These are phyloP conservation scores for Bipolaris gigantea DNA, from an alignment of 2,329 filamentous ascomycete genomes.

Conservation along the genomic window DNA sequence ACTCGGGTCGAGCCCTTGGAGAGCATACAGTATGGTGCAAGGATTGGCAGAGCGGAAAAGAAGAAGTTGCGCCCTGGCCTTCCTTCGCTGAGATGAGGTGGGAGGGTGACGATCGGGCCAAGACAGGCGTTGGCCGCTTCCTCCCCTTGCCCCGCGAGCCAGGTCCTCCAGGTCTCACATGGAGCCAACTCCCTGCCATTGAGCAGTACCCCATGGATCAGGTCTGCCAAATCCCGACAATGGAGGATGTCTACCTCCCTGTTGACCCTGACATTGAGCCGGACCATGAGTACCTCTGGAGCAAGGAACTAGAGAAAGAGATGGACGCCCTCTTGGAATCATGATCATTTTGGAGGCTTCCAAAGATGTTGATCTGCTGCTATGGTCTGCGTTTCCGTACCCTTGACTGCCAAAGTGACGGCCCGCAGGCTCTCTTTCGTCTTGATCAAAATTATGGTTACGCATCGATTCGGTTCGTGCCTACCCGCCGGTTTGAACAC, in stretches of 20 bases:
- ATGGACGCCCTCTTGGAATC: conserved; percentile 31
- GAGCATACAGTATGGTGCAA: conserved; percentile 47
- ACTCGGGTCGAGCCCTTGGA: conserved; percentile 40
- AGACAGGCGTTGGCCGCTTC: conserved; percentile 48
- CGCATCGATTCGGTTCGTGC: conserved; percentile 20
- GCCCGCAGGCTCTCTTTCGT: not conserved
- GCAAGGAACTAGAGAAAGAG: conserved; percentile 29
- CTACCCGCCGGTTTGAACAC: conserved; percentile 7
- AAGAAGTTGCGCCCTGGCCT: conserved; percentile 48
- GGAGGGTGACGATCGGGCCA: conserved; percentile 52
- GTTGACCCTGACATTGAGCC: conserved; percentile 41
- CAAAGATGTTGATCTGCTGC: not conserved
- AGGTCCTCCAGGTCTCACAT: conserved; percentile 46
- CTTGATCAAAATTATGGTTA: not conserved
- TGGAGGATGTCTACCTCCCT: conserved; percentile 44
- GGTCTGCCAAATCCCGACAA: conserved; percentile 39
- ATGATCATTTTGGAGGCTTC: conserved; percentile 1
- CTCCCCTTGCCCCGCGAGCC: conserved; percentile 49
- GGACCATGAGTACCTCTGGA: conserved; percentile 32
- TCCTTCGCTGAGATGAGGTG: conserved; percentile 48
- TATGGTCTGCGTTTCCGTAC: not conserved
- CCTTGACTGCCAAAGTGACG: not conserved
- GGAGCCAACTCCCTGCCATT: conserved; percentile 47
- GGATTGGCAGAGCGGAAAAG: conserved; percentile 37
- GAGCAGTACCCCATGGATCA: conserved; percentile 47